phyloP scores from a whole-genome alignment of 805 yeast genomes.

The Saccharomyces paradoxus region DNA sequence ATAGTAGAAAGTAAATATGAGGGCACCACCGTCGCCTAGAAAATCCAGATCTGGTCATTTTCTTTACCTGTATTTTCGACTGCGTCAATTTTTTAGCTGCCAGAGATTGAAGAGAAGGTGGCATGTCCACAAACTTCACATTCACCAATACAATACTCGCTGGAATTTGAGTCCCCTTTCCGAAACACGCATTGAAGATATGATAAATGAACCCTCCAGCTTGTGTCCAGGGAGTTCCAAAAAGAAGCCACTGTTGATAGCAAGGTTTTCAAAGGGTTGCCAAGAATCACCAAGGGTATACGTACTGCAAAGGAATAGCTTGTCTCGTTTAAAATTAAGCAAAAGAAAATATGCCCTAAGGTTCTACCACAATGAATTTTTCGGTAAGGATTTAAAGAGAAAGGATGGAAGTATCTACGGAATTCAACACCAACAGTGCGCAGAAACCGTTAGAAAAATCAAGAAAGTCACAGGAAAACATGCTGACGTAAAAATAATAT shows the following conservation, averaged over 20 bases:
- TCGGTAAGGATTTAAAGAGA: background rate
- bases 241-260: slow-evolving; percentile 25
- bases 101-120: slow-evolving; percentile 17
- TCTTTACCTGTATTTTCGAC: slow-evolving; percentile 9
- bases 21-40: slow-evolving; percentile 29
- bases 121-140: slow-evolving; percentile 19
- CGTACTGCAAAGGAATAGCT: slow-evolving; percentile 17
- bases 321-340: slow-evolving; percentile 17
- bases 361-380: slow-evolving; percentile 10
- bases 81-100: slow-evolving; percentile 13
- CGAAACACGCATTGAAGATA: slow-evolving; percentile 19
- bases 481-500: slow-evolving; percentile 27
- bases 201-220: slow-evolving; percentile 19
- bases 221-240: slow-evolving; percentile 10
- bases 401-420: background rate
- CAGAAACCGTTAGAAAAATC: slow-evolving; percentile 17
- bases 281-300: slow-evolving; percentile 20
- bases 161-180: slow-evolving; percentile 11
- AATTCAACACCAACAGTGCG: slow-evolving; percentile 11
- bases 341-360: slow-evolving; percentile 23
- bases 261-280: slow-evolving; percentile 25
- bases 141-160: slow-evolving; percentile 3
- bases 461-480: slow-evolving; percentile 16
- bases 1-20: slow-evolving; percentile 13
- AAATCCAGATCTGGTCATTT: slow-evolving; percentile 17